phyloP scores from a whole-genome alignment of 1,139 yeast genomes.

The Kodamaea ohmeri region DNA sequence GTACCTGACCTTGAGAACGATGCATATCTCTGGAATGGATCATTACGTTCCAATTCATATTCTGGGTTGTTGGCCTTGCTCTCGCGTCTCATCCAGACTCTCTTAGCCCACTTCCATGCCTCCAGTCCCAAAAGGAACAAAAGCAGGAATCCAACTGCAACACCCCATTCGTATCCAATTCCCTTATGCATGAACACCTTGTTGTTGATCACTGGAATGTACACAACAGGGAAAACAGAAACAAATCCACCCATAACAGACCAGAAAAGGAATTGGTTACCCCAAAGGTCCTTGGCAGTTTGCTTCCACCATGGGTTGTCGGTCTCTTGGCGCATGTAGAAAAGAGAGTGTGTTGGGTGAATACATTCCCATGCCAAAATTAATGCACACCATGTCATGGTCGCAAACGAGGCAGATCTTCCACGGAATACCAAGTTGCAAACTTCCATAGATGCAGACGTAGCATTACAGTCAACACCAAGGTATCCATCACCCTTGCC shows the following conservation, averaged over 20 bases:
- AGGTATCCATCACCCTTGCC: slow-evolving; percentile 32
- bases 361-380: slow-evolving; percentile 30
- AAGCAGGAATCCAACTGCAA: slow-evolving; percentile 23
- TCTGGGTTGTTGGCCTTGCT: slow-evolving; percentile 23
- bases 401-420: slow-evolving; percentile 26
- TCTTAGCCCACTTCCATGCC: slow-evolving; percentile 27
- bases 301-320: slow-evolving; percentile 28
- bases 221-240: slow-evolving; percentile 28
- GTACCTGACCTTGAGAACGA: slow-evolving; percentile 27
- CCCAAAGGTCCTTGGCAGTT: slow-evolving; percentile 24
- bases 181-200: slow-evolving; percentile 28
- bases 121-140: slow-evolving; percentile 24
- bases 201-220: slow-evolving; percentile 29
- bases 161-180: slow-evolving; percentile 30
- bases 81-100: slow-evolving; percentile 20
- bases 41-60: slow-evolving; percentile 28
- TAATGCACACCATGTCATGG: slow-evolving; percentile 32
- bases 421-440: slow-evolving; percentile 27
- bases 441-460: slow-evolving; percentile 13
- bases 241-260: slow-evolving; percentile 25
- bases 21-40: slow-evolving; percentile 27
- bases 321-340: slow-evolving; percentile 27
- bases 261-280: slow-evolving; percentile 27
- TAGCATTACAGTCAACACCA: slow-evolving; percentile 29
- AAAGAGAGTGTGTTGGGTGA: slow-evolving; percentile 25